A percentile compares a stretch with the other conserved stretches of the same genome.
Conservation (phyloP, 2,329 filamentous ascomycete genomes). For the Aspergillus tamarii region DNA sequence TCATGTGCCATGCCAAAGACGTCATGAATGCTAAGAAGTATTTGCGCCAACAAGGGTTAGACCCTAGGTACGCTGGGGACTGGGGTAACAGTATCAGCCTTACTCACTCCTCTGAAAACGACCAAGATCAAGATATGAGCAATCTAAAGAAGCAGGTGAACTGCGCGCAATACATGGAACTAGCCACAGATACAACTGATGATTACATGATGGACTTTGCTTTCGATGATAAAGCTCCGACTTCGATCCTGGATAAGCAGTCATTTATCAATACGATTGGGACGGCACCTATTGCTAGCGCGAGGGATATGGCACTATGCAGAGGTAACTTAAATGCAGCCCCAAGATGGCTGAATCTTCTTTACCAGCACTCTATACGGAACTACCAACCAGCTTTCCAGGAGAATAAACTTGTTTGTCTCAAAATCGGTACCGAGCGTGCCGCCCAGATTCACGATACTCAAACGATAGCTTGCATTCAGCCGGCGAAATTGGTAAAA, state of each 20-base stretch:
- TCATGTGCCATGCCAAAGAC: constrained; percentile 35
- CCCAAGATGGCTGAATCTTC: not conserved
- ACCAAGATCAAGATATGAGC: not conserved
- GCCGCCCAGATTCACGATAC: constrained; percentile 24
- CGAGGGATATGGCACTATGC: constrained; percentile 14
- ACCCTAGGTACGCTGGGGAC: constrained; percentile 23
- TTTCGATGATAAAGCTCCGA: not conserved
- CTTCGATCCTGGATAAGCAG: not conserved
- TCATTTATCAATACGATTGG: constrained; percentile 19
- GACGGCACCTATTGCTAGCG: constrained; percentile 8
- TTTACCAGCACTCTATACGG: not conserved
- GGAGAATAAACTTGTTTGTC: constrained; percentile 19
- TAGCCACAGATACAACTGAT: not conserved
- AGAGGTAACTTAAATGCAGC: constrained; percentile 7
- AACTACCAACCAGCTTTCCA: not conserved
- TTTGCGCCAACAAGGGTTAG: constrained; percentile 14
- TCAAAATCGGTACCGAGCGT: constrained; percentile 25
- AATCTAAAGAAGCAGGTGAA: not conserved
- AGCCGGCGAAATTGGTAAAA: not conserved
- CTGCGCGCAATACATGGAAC: not conserved
- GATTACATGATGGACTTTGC: not conserved
- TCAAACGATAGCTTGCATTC: not conserved
- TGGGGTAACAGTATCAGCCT: constrained; percentile 36
- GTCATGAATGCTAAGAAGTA: constrained; percentile 36
- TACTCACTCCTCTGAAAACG: not conserved